phyloP scores from a whole-genome alignment of 2,329 filamentous ascomycete species.

The Xylariaceae sp. region DNA sequence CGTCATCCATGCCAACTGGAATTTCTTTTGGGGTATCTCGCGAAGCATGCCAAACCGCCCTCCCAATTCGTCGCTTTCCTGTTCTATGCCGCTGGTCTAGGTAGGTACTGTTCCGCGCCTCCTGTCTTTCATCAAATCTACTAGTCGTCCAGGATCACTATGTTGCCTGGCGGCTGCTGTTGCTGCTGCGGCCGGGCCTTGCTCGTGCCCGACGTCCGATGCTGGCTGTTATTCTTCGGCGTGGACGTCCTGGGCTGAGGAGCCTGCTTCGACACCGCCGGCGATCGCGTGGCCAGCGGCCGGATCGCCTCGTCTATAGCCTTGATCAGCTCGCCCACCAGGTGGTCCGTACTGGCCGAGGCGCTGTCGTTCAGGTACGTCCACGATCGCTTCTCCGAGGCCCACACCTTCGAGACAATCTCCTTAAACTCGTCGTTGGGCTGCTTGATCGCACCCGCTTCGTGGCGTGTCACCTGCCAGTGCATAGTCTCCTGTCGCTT shows the following conservation, averaged over 20 bases:
- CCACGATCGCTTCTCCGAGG: conserved; percentile 19
- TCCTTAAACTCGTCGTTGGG: conserved; percentile 24
- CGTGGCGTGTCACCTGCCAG: conserved; percentile 42
- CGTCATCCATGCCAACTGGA: too few relatives aligned
- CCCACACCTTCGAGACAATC: conserved; percentile 21
- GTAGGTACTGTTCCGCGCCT: too few relatives aligned
- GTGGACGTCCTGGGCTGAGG: conserved; percentile 12
- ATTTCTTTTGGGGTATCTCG: too few relatives aligned
- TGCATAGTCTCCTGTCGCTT: conserved; percentile 38
- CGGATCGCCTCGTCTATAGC: conserved; percentile 41
- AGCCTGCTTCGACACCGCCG: conserved; percentile 16
- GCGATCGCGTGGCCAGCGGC: conserved; percentile 23
- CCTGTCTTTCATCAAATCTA: too few relatives aligned
- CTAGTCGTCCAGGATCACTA: conserved; percentile 14
- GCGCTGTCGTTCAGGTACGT: conserved; percentile 31
- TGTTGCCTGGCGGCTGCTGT: background rate
- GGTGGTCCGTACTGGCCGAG: conserved; percentile 30
- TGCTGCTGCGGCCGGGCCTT: conserved; percentile 15
- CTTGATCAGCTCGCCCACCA: conserved; percentile 38
- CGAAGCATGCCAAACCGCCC: too few relatives aligned
- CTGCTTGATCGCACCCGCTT: conserved; percentile 12
- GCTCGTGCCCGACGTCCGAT: conserved; percentile 12
- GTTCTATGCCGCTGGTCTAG: too few relatives aligned
- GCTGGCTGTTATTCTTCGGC: conserved; percentile 12
- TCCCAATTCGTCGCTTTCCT: too few relatives aligned